phyloP scores from a whole-genome alignment of 805 yeast species.

The Lipomyces orientalis region DNA sequence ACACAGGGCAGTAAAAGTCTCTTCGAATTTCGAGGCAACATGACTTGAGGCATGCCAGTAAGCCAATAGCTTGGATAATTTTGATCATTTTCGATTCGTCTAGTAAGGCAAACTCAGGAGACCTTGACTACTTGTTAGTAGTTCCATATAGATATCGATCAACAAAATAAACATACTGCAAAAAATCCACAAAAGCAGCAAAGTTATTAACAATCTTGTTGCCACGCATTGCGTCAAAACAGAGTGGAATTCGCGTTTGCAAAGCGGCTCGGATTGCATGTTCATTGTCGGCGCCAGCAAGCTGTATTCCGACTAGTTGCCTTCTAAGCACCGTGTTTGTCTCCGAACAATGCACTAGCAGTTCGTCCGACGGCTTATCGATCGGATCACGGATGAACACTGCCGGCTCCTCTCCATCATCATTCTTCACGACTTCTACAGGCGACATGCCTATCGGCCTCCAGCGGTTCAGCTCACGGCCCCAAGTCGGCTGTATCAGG shows the following conservation, averaged over 20 bases:
- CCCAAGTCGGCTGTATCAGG: neutral
- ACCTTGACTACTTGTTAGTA: neutral
- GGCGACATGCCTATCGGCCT: neutral
- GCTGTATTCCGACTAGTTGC: neutral
- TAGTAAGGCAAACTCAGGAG: neutral
- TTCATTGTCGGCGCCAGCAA: neutral
- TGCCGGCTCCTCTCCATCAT: neutral
- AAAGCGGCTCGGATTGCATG: neutral
- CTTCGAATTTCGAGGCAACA: neutral
- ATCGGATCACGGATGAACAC: neutral
- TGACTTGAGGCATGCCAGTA: conserved; percentile 8
- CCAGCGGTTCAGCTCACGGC: neutral
- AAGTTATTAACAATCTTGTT: neutral
- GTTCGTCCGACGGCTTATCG: neutral
- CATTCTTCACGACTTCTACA: neutral
- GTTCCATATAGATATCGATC: neutral
- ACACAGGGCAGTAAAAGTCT: conserved; percentile 3
- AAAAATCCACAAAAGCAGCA: neutral
- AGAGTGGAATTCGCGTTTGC: neutral
- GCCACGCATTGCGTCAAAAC: neutral
- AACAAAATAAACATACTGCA: neutral
- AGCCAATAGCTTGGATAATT: conserved; percentile 2
- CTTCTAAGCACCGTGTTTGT: neutral
- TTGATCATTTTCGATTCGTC: neutral
- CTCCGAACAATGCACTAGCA: neutral